Base-by-base conservation (phyloP, 148 eudicot genomes). In the Silene uniflora region DNA sequence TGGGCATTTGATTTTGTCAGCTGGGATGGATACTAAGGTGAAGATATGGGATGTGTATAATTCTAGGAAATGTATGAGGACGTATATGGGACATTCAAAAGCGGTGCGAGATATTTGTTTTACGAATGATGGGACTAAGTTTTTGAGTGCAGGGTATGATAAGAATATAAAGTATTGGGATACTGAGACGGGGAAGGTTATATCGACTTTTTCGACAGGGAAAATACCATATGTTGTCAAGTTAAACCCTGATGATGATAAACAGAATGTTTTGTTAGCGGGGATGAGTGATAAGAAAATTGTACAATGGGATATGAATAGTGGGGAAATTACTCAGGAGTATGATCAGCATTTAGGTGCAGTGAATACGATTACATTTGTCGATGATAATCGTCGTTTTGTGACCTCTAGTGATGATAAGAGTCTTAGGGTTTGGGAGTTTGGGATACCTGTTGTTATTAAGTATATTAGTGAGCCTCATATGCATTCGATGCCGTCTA, bases 261-360 rank as follows among this genome's bases (percentile, higher is more conserved):
- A 94, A 78, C 98, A 94, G 88, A 91, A 89, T 78, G 88, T 94
- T 18, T 85, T 94, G 25, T 86, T 94, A 75, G 98, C 98, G 7
- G 98, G 98, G 14, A 94, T 89, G 97, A 94, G 97, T 76, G 98
- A 94, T 77, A 94, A 94, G 88, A 94, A 94, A 83, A 94, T 94
- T 77, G 98, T 94, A 56, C 98, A 94, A 63, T 94, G 98, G 98
- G 98, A 94, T 82, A 89, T 94, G 81, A 91, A 90, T 76, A 78
- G 79, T 7, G 96, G 97, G 10, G 87, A 90, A 77, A 94, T 94
- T 65, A 94, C 98, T 11, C 98, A 94, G 79, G 98, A 92, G 85
- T 94, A 94, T 81, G 98, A 94, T 83, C 98, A 94, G 78, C 98
- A 92, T 88, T 83, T 94, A 73, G 97, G 98, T 44, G 97, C 97